Evolutionary conservation across 495 filamentous ascomycete species (phyloP), one percentile per base, ranked within the genome.

Genomic region (Talaromyces liani): DNA sequence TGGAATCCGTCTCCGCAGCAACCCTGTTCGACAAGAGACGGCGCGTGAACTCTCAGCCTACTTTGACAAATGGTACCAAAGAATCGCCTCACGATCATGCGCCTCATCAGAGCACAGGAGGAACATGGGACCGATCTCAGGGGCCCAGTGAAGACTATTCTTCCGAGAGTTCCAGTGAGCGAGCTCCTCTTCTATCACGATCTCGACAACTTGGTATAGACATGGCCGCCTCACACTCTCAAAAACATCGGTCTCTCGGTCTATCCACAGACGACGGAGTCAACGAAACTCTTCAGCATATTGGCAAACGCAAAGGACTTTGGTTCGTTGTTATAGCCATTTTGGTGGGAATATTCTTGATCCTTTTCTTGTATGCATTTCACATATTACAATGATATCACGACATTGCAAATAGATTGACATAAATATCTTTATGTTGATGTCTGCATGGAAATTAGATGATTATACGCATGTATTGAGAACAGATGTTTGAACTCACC

Each of bases 361-460:
- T 68, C 57, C 72, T 73, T 8, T 76, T 74, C 58, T 67, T 73
- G 63, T 75, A 72, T 61, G 64, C 66, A 14, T 74, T 75, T 63
- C 63, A 66, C 45, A 69, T 75, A 18, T 65, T 77, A 62, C 49
- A 34, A 58, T 73, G 67, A 71, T 69, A 64, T 68, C 65, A 64
- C 63, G 63, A 65, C 53, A 67, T 65, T 66, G 65, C 31, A 61
- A 14, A 56, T 7, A 5, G 29, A 55, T 18, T 55, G 49, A 29
- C 36, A 57, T 65, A 67, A 63, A 69, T 62, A 60, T 53, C 25
- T 55, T 36, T n/a, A 8, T 5, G 22, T 22, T 16, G 20, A 55
- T 54, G 12, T 41, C 14, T 41, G 36, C 36, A 41, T 16, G 9
- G 16, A 41, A 14, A 41, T 16, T 41, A 9, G 36, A 41, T 41